These are phyloP conservation scores for Cucurbitaria berberidis DNA, from an alignment of 2,329 filamentous ascomycete genomes.

Conservation along the genomic window DNA sequence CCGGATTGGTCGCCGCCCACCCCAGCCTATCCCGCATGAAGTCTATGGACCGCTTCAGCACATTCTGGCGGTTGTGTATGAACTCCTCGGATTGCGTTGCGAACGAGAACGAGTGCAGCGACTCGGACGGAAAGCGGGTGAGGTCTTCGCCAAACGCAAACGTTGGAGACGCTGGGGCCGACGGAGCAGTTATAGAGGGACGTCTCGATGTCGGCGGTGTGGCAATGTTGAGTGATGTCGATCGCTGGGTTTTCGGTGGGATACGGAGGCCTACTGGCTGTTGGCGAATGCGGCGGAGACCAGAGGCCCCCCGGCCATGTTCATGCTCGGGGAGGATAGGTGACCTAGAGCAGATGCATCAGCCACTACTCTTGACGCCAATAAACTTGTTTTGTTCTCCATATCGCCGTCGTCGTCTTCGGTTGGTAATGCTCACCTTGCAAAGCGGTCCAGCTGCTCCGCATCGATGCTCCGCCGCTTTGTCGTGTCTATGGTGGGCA, in stretches of 20 bases:
- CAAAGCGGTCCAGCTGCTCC: slow-evolving; percentile 69
- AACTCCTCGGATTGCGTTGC: slow-evolving; percentile 93
- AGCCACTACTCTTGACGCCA: slow-evolving; percentile 11
- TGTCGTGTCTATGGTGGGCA: slow-evolving; percentile 60
- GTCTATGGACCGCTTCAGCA: slow-evolving; percentile 90
- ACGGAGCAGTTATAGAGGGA: slow-evolving; percentile 59
- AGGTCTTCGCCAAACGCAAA: slow-evolving; percentile 83
- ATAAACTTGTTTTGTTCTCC: slow-evolving; percentile 6
- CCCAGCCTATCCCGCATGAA: slow-evolving; percentile 94
- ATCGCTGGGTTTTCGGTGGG: slow-evolving; percentile 64
- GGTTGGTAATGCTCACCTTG: slow-evolving; percentile 66
- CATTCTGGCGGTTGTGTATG: slow-evolving; percentile 88
- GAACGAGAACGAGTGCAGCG: slow-evolving; percentile 97
- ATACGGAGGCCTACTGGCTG: slow-evolving; percentile 68
- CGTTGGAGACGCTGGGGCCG: slow-evolving; percentile 71
- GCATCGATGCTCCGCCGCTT: slow-evolving; percentile 80
- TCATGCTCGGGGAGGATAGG: slow-evolving; percentile 85
- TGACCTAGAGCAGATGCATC: slow-evolving; percentile 62
- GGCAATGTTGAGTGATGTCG: slow-evolving; percentile 70
- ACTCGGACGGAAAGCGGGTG: slow-evolving; percentile 90
- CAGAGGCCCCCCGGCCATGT: slow-evolving; percentile 82
- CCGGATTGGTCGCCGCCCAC: slow-evolving; percentile 77
- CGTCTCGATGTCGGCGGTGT: slow-evolving; percentile 62
- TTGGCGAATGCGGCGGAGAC: slow-evolving; percentile 92
- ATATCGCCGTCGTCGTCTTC: not conserved